Conservation (phyloP, 306 rosid species). For the Alnus glutinosa region DNA sequence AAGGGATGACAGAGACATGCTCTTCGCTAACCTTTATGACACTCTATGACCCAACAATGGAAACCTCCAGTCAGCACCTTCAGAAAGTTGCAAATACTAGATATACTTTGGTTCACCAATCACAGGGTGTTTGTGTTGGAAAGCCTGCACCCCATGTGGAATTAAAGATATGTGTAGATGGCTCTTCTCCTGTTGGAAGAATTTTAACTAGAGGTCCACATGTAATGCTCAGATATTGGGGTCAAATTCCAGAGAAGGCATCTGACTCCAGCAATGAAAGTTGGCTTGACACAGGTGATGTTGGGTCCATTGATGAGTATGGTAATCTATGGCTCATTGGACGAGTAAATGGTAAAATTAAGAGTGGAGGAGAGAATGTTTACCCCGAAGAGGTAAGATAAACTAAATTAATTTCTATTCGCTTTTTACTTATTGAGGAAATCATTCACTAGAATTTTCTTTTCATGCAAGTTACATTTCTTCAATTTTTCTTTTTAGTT, state of each 20-base stretch:
- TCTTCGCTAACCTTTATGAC: slow-evolving; percentile 79
- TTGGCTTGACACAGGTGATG: slow-evolving; percentile 94
- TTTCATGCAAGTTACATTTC: neutral
- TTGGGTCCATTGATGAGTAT: slow-evolving; percentile 63
- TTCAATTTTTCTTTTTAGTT: neutral
- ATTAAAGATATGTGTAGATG: slow-evolving; percentile 52
- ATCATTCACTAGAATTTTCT: neutral
- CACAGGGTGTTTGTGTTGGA: slow-evolving; percentile 85
- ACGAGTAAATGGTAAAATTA: slow-evolving; percentile 68
- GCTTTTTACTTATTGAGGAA: slow-evolving; percentile 1
- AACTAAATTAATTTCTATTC: slow-evolving; percentile 11
- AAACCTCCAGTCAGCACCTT: slow-evolving; percentile 26
- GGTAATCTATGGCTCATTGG: slow-evolving; percentile 87
- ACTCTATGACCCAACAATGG: slow-evolving; percentile 49
- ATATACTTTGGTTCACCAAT: slow-evolving; percentile 33
- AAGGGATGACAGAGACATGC: slow-evolving; percentile 93
- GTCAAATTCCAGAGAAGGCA: slow-evolving; percentile 41
- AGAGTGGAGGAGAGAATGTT: slow-evolving; percentile 93
- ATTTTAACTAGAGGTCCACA: slow-evolving; percentile 97
- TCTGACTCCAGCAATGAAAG: slow-evolving; percentile 33
- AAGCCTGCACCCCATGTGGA: slow-evolving; percentile 95
- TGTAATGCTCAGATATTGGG: slow-evolving; percentile 81
- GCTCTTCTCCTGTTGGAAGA: slow-evolving; percentile 50
- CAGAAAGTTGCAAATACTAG: slow-evolving; percentile 25
- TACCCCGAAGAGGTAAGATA: slow-evolving; percentile 85